Base-by-base conservation (phyloP, 805 yeast species). In the Candida insectorum region DNA sequence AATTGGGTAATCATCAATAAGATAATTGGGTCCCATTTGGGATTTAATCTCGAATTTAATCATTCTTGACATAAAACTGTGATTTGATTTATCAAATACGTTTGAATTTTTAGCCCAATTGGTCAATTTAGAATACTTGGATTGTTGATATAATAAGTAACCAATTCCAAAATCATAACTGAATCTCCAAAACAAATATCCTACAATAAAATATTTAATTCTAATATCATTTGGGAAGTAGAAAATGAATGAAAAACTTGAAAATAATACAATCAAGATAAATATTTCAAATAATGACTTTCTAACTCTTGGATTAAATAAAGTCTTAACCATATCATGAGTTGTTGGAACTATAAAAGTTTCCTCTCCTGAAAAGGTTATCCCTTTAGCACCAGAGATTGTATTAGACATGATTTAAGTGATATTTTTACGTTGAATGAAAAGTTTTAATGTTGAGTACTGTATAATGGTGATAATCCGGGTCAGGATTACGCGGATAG, bases 161-260 rank as follows among this genome's bases (percentile, higher is more conserved):
- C 95, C 95, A 41, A 85, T 81, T n/a, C 95, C 95, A 18, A 77
- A 65, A 52, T 85, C 86, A 59, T 85, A 85, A 16, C 78, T 69
- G 26, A 79, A 52, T 48, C 95, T 71, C 91, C 95, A 85, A 51
- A 81, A 75, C 8, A 79, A 52, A 49, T 84, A 85, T 32, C 81
- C 64, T 3, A 56, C 60, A 13, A 81, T 56, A 47, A 80, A 82
- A 1, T 65, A 44, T 21, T 45, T 39, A 36, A 61, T 57, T 28
- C 65, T 41, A 20, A 36, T 24, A 40, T 40, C 44, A 51, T 37
- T 47, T 21, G 48, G 49, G 6, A 62, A 48, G 11, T 54, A 36
- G 40, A 65, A 66, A 5, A 64, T 62, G 13, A 51, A 39, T 13
- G 48, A 44, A 36, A 62, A 62, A 20, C 64, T 52, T 6, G 50